Evolutionary conservation across 768 basidiomycete genomes (phyloP), one percentile per base, ranked within the genome.

Genomic region (Leccinellum albellum): DNA sequence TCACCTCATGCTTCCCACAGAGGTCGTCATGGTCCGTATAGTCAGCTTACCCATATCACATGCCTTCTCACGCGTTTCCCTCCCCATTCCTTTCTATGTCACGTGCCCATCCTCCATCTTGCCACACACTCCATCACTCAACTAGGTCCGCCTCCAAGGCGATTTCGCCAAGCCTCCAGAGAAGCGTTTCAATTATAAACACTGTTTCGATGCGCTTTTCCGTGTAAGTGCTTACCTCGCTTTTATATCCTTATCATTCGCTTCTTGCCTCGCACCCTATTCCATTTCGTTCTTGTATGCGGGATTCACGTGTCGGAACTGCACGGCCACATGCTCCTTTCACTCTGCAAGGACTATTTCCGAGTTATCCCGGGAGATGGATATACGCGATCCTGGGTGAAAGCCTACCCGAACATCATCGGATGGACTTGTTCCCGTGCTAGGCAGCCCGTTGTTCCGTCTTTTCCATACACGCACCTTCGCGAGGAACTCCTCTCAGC

Each of bases 91-190:
- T 10, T n/a, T 7, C n/a, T 14, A 0, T 6, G 17, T 63, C 66
- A 66, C 61, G 66, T 67, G 66, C 63, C 6, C 58, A 50, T 37
- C 15, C 54, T 53, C 24, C 13, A 28, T 31, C 33, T 15, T 33
- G 31, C 40, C 17, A 21, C 53, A 24, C 26, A 23, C 46, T 42
- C 31, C 33, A 12, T 53, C 24, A 15, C 24, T 28, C 50, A 21
- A 23, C 24, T 58, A 81, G 79, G 81, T 94, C 44, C 87, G 94
- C 53, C 79, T 96, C 59, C 94, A 95, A 73, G 92, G 88, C 35
- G 94, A 96, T 73, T 87, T 90, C 64, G 92, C 91, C 6, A 95
- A 94, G 70, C 83, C 90, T 1, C 85, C 87, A 9, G 91, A 91
- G 75, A 90, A 91, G 71, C 80, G 90, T 45, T 88, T 94, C 76